phyloP scores from a whole-genome alignment of 2,329 filamentous ascomycete species.

The Orbilia brochopaga region DNA sequence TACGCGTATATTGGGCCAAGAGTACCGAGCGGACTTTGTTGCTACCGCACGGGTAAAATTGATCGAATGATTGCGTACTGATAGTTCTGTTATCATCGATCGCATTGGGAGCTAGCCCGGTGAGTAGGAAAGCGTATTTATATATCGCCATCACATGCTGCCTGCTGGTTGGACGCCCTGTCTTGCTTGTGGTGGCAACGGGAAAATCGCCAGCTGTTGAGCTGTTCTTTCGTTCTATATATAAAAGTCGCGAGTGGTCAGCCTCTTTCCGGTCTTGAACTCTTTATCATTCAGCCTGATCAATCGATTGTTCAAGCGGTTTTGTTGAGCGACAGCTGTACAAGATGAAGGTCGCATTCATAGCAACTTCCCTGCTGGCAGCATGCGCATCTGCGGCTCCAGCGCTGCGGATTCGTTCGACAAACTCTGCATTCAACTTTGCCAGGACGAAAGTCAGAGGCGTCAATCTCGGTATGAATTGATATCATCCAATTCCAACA shows the following conservation, averaged over 20 bases:
- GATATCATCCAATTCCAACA: neutral
- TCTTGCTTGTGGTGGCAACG: too few species aligned
- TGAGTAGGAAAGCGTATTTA: too few species aligned
- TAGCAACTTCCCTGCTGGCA: conserved; percentile 34
- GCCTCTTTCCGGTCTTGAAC: too few species aligned
- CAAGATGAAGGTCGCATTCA: conserved; percentile 21
- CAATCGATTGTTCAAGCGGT: neutral
- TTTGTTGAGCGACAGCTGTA: neutral
- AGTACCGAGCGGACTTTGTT: neutral
- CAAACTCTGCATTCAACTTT: conserved; percentile 60
- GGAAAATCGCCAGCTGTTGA: too few species aligned
- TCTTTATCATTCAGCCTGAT: too few species aligned
- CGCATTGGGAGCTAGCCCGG: neutral
- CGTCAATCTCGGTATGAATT: conserved; percentile 54
- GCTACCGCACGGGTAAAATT: neutral
- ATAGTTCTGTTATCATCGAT: neutral
- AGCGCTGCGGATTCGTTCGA: conserved; percentile 46
- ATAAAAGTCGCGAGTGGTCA: too few species aligned
- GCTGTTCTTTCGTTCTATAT: too few species aligned
- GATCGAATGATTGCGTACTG: neutral
- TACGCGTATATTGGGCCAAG: neutral
- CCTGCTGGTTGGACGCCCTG: too few species aligned
- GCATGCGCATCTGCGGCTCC: conserved; percentile 29
- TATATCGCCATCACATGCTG: too few species aligned
- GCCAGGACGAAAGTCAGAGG: conserved; percentile 62